Conservation (phyloP, 768 basidiomycete species). For the Galerina sulciceps region DNA sequence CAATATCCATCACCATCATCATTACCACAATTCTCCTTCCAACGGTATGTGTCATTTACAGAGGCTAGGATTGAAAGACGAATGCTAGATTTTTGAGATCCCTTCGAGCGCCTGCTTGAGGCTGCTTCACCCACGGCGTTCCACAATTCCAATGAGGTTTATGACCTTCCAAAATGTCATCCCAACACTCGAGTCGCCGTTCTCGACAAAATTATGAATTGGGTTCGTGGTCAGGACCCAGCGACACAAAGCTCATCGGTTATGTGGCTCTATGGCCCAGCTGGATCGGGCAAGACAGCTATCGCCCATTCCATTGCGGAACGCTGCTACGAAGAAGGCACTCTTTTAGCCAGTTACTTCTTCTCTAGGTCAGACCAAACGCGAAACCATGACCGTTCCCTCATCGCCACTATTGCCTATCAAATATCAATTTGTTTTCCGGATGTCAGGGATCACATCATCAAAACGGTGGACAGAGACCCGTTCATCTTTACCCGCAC, state of each 20-base stretch:
- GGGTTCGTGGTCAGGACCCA: constrained; percentile 6
- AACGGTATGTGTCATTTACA: too few species aligned
- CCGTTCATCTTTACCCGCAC: too few species aligned
- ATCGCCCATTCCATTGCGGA: constrained; percentile 15
- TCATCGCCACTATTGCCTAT: constrained; percentile 19
- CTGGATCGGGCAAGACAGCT: constrained; percentile 21
- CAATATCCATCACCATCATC: too few species aligned
- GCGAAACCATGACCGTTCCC: constrained; percentile 4
- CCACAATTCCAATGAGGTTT: too few species aligned
- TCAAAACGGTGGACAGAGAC: too few species aligned
- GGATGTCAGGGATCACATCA: too few species aligned
- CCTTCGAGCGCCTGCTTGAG: background rate
- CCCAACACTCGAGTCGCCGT: too few species aligned
- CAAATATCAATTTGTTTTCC: constrained; percentile 8
- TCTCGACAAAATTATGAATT: constrained; percentile 12
- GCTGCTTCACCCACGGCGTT: too few species aligned
- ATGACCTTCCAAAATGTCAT: too few species aligned
- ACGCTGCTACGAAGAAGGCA: background rate
- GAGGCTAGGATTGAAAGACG: too few species aligned
- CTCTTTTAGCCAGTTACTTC: constrained; percentile 16
- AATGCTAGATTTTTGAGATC: too few species aligned
- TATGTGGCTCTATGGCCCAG: constrained; percentile 21
- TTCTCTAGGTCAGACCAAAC: constrained; percentile 8
- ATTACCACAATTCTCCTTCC: too few species aligned
- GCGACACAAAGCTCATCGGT: background rate